Conservation (phyloP, 2,329 filamentous ascomycete genomes). For the Arthrobotrys iridis region DNA sequence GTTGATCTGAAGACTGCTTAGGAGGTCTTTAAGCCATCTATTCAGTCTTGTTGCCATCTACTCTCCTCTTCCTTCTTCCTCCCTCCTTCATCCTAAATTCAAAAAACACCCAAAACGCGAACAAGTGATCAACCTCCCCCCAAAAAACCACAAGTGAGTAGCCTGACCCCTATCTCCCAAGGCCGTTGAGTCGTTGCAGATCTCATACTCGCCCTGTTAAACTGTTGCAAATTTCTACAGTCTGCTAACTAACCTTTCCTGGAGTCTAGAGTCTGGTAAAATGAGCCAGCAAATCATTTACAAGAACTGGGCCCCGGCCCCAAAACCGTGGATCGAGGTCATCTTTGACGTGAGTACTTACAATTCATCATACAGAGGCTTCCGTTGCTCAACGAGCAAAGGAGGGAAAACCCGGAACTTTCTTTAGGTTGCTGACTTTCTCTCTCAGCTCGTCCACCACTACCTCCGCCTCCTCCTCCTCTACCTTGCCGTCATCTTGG, state of each 20-base stretch:
- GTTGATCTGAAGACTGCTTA: no score
- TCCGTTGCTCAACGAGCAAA: not conserved
- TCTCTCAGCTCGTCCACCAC: conserved; percentile 32
- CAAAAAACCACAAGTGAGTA: not conserved
- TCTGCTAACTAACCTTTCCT: not conserved
- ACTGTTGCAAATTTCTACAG: not conserved
- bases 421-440: not conserved
- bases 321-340: conserved; percentile 28
- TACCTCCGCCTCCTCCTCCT: conserved; percentile 22
- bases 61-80: not conserved
- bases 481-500: conserved; percentile 5
- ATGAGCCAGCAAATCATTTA: conserved; percentile 39
- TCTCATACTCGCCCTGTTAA: not conserved
- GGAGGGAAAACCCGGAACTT: not conserved
- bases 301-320: conserved; percentile 34
- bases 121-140: not conserved
- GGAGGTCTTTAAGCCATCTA: no score
- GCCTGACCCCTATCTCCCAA: not conserved
- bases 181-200: not conserved
- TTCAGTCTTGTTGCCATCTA: no score
- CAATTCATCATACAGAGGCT: no score
- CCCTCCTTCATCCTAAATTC: not conserved
- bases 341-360: conserved; percentile 40
- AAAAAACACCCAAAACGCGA: not conserved
- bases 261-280: not conserved